Base-by-base conservation (phyloP, 1,284 basidiomycete genomes). In the Tylopilus orsonianus region DNA sequence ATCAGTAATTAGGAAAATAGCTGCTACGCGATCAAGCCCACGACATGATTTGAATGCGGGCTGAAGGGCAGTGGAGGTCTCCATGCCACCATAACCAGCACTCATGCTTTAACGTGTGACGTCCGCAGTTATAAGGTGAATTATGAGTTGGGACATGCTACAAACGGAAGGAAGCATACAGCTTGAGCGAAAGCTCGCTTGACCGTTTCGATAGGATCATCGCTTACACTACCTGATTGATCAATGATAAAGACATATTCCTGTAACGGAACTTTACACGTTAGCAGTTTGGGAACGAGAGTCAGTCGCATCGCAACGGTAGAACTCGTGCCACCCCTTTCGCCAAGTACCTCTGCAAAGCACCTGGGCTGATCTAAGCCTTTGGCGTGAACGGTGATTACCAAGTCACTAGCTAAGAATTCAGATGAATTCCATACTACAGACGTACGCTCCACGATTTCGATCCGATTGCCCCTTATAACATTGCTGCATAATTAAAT, bases 1-100 rank as follows among this genome's bases (percentile, higher is more conserved):
- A 49, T 81, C 81, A 0, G 80, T 83, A 26, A 83, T 61, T 16
- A 81, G 59, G 51, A 83, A 81, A 1, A 79, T 58, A 1, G 67
- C 72, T 4, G 75, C 73, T 0, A 78, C 70, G 6, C 71, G 65
- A 34, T 64, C 62, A 18, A 44, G 42, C 2, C 20, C 36, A n/a
- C 60, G 65, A n/a, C 60, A 64, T 9, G 41, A 54, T 3, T 23
- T 26, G 8, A 69, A 52, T 26, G 64, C 60, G 1, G 19, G 19
- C 5, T 46, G 40, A 18, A 83, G 54, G 0, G 79, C 79, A 0
- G 18, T 19, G 1, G 59, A 48, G 13, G 77, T 73, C 38, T 81
- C 71, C 1, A 81, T 83, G 4, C 80, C 79, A 3, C 74, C 75
- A 44, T 60, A 65, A 51, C 75, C 32, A 0, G 76, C 73, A 2